Percentiles rank a stretch among this genome's conserved stretches.
Evolutionary conservation across 352 stramenopile genomes (phyloP).

Genomic region (Phytophthora sansomeana): DNA sequence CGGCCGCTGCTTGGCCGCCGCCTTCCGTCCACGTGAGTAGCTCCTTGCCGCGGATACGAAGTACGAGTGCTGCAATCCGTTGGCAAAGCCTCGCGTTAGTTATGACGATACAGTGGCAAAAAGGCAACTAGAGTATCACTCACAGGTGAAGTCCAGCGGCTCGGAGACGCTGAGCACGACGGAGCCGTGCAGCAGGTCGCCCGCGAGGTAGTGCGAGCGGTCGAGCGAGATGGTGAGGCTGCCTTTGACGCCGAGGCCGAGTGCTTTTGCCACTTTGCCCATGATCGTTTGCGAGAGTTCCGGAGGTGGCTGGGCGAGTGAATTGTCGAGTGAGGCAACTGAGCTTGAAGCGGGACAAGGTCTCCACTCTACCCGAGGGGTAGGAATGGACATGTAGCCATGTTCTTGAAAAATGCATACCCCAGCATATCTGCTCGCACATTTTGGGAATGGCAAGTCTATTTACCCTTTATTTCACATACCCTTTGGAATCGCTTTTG

Average conservation of each 20-base stretch:
- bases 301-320: background rate
- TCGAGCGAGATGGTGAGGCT: conserved; percentile 34
- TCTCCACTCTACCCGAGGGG: no score
- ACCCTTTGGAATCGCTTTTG: no score
- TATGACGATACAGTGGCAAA: background rate
- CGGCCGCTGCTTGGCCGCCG: conserved; percentile 34
- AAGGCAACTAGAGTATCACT: conserved; percentile 1
- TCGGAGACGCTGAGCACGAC: conserved; percentile 38
- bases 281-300: conserved; percentile 15
- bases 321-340: conserved; percentile 38
- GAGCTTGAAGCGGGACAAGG: background rate
- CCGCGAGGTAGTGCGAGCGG: conserved; percentile 35
- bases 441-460: no score
- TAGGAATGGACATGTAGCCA: no score
- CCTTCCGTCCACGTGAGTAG: conserved; percentile 46
- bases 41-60: conserved; percentile 41
- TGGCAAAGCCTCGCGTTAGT: conserved; percentile 4
- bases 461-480: no score
- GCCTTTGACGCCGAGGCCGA: conserved; percentile 41
- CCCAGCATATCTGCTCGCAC: no score
- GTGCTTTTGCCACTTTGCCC: conserved; percentile 40
- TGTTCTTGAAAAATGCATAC: no score
- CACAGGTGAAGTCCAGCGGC: conserved; percentile 44
- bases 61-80: conserved; percentile 29
- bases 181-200: conserved; percentile 37